Evolutionary conservation across 1,284 basidiomycete species (phyloP).

Genomic region (Sphagnurus paluster): DNA sequence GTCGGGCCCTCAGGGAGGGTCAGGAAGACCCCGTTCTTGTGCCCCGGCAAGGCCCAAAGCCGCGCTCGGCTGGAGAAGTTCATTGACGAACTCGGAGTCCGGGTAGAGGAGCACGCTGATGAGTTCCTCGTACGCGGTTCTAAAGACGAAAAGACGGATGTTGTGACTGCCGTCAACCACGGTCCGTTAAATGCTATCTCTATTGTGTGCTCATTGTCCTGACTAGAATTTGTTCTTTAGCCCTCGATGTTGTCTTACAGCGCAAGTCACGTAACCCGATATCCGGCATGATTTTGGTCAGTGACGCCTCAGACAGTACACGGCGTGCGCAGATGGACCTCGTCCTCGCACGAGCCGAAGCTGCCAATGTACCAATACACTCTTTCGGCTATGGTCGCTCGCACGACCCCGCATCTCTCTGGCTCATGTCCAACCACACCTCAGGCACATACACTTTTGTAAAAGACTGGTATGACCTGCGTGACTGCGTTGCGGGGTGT

Average conservation of each 20-base stretch:
- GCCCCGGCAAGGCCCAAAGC: conserved; percentile 68
- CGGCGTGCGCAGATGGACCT: conserved; percentile 98
- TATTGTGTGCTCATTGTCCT: not conserved
- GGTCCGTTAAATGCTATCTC: conserved; percentile 45
- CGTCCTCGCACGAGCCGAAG: conserved; percentile 93
- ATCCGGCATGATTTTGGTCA: conserved; percentile 90
- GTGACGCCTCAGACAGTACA: conserved; percentile 88
- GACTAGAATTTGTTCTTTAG: conserved; percentile 35
- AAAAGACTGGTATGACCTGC: conserved; percentile 92
- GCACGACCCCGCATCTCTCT: conserved; percentile 96
- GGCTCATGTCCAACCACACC: conserved; percentile 98
- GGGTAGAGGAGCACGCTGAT: conserved; percentile 51
- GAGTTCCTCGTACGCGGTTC: conserved; percentile 77
- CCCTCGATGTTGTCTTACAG: conserved; percentile 90
- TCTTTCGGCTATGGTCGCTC: conserved; percentile 95
- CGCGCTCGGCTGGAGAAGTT: conserved; percentile 73
- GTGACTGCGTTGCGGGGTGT: conserved; percentile 87
- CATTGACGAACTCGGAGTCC: conserved; percentile 64
- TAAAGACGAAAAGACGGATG: conserved; percentile 90
- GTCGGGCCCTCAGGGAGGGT: conserved; percentile 78
- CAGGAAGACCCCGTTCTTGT: conserved; percentile 87
- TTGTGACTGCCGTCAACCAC: conserved; percentile 94
- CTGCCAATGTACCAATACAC: conserved; percentile 94
- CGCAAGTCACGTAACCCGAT: conserved; percentile 89
- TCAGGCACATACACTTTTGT: conserved; percentile 97